Percentiles rank a stretch among this genome's conserved stretches.
Conservation (phyloP, 345 rosid genomes). For the Passiflora organensis region DNA sequence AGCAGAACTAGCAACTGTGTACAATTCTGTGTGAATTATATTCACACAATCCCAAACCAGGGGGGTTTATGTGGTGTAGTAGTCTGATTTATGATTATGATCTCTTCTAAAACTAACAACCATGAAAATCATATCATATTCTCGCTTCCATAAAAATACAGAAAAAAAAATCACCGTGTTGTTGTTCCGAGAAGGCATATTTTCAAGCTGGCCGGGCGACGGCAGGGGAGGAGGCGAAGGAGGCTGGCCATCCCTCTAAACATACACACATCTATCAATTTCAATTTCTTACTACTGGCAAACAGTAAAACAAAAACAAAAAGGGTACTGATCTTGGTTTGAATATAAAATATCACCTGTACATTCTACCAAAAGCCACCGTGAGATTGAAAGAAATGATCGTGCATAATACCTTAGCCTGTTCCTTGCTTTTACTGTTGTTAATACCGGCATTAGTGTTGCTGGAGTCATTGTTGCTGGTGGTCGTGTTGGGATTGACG, state of each 20-base stretch:
- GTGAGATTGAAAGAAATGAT: background rate
- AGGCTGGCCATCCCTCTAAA: slow-evolving; percentile 12
- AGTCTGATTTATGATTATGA: too few relatives aligned
- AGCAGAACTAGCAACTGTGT: background rate
- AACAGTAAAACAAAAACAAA: background rate
- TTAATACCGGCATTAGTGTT: too few relatives aligned
- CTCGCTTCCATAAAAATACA: background rate
- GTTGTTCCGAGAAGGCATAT: slow-evolving; percentile 3
- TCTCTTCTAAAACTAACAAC: too few relatives aligned
- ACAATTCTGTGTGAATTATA: too few relatives aligned
- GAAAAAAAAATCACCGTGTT: slow-evolving; percentile 5
- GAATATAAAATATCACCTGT: too few relatives aligned
- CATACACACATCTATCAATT: background rate
- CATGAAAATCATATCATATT: background rate
- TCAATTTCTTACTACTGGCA: too few relatives aligned
- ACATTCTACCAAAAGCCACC: too few relatives aligned
- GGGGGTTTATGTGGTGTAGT: too few relatives aligned
- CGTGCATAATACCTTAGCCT: slow-evolving; percentile 28
- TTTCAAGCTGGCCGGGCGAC: slow-evolving; percentile 11
- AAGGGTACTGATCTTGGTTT: too few relatives aligned
- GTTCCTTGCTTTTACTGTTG: slow-evolving; percentile 34
- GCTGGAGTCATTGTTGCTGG: too few relatives aligned
- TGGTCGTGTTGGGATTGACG: too few relatives aligned
- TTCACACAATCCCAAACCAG: too few relatives aligned
- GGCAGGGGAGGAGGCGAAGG: slow-evolving; percentile 13